Evolutionary conservation across 371 early-diverging fungal species (phyloP), one percentile per base, ranked within the genome.

Genomic region (Parasitella parasitica): DNA sequence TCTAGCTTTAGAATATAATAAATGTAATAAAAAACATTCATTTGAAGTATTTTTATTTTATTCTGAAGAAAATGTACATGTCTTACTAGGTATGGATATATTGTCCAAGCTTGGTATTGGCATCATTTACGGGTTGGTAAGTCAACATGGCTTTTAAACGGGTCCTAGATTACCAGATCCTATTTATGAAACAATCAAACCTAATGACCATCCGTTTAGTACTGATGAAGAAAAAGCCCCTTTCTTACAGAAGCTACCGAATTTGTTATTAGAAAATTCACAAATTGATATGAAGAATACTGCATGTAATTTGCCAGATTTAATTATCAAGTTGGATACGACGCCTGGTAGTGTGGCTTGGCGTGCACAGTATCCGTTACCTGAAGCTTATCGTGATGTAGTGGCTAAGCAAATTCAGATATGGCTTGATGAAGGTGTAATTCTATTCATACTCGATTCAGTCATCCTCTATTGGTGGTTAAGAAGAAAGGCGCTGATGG

Each of bases 11-110:
- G 18, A 28, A 18, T 52, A 60, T 15, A 60, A 60, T 60, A 60
- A 60, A 27, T 52, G 27, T 27, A 11, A 22, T 7, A 27, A 13
- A n/a, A 39, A 2, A n/a, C 53, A 60, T 60, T 41, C 8, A 6
- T 60, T 60, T 41, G 60, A 60, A 52, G 28, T 60, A 12, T 60
- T 60, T 53, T 39, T 52, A 3, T 27, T 41, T 22, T 57, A 34
- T 57, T 30, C 48, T 1, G 43, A 41, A 15, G 15, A 26, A 13
- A 52, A 51, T 28, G 27, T 52, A 1, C 52, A 51, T 32, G 3
- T 26, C 32, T 41, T 51, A 18, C 26, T 60, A 39, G 60, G 54
- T 1, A n/a, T 60, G n/a, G 54, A 53, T 60, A 20, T 59, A 12
- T 35, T 59, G 28, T 28, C 16, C 41, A n/a, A 18, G 16, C 4